These are phyloP conservation scores for Auxenochlorella protothecoides DNA, from an alignment of 139 green algal species.

Conservation along the genomic window DNA sequence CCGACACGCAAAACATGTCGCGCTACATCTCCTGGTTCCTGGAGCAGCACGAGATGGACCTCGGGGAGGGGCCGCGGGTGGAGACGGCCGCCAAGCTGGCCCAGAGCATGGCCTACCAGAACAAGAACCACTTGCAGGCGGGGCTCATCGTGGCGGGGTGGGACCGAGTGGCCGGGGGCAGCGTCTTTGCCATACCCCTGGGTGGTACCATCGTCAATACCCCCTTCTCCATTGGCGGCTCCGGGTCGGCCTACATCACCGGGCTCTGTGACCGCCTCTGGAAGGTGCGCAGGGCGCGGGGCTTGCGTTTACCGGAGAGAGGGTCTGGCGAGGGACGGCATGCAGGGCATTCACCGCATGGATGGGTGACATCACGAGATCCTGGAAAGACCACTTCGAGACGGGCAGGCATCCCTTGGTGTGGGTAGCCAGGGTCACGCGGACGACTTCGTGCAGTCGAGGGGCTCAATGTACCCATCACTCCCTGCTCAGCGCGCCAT, in stretches of 20 bases:
- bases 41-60: constrained; percentile 64
- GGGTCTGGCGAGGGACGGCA: too few species aligned
- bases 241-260: constrained; percentile 80
- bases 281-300: constrained; percentile 7
- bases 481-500: too few species aligned
- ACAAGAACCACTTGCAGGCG: constrained; percentile 64
- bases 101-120: constrained; percentile 69
- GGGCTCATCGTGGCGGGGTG: constrained; percentile 71
- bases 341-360: too few species aligned
- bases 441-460: too few species aligned
- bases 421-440: too few species aligned
- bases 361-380: too few species aligned
- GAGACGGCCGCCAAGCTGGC: constrained; percentile 69
- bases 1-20: constrained; percentile 79
- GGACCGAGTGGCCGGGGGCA: constrained; percentile 51
- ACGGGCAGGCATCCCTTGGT: too few species aligned
- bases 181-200: constrained; percentile 71
- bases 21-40: constrained; percentile 62
- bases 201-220: constrained; percentile 68
- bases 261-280: constrained; percentile 73
- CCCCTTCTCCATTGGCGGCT: constrained; percentile 71
- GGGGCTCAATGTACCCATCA: too few species aligned
- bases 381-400: too few species aligned
- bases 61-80: constrained; percentile 47
- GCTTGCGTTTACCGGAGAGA: too few species aligned